Evolutionary conservation across 1,139 yeast species (phyloP), one percentile per base, ranked within the genome.

Genomic region (Candida sp.): DNA sequence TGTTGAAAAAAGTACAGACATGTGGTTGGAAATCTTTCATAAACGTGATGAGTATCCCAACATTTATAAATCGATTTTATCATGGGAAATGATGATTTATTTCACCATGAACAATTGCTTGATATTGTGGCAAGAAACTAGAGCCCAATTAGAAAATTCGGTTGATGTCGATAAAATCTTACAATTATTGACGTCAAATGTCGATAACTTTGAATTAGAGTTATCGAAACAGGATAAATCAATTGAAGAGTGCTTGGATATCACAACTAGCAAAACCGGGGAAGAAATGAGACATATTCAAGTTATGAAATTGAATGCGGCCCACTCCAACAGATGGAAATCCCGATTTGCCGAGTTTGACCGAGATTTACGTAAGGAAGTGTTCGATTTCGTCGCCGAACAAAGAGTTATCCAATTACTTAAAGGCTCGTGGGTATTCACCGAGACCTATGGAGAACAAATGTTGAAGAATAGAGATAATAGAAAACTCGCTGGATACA

Each of bases 341-440:
- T 43, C 53, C 1, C 66, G 70, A 45, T 67, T 79, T 40, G 49
- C 59, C 7, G 74, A 68, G 33, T 84, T 88, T 54, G 77, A 81
- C 55, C 64, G 65, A 11, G 65, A 73, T 40, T 68, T 87, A 47
- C 62, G 75, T 4, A 64, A 66, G 15, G 93, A 88, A 57, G 88
- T 86, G 0, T 68, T 75, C 50, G 86, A 84, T 42, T 87, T 86
- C 58, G 91, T 88, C n/a, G 75, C 79, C 47, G 93, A 86, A 57
- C 95, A 87, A 62, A 73, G 95, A 52, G 81, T 85, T 38, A 66
- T 85, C 44, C 83, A 83, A 55, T 64, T 89, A 42, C 79, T 88
- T 36, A 81, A 79, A 53, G 96, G 97, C 4, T 79, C 88, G 2
- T 88, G 96, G 96, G 93, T 87, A n/a, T 83, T 73, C 54, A 75